Base-by-base conservation (phyloP, 139 green algal genomes). In the Chlorella sp. region DNA sequence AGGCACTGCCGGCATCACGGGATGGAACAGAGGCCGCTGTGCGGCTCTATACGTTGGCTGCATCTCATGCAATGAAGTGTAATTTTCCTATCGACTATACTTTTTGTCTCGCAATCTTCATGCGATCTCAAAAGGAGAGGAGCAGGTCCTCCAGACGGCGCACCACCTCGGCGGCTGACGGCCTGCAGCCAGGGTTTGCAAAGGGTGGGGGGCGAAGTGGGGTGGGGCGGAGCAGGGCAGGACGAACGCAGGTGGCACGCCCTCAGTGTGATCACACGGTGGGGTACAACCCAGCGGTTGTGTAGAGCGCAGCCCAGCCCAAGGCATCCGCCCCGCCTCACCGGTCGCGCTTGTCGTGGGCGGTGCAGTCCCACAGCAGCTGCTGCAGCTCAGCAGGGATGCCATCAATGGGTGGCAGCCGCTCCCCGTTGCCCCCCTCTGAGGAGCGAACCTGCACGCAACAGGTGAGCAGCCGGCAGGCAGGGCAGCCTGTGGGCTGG, bases 341-440 rank as follows among this genome's bases (percentile, higher is more conserved):
- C 78, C 60, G 76, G 40, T 28, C 14, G 40, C 36, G 78, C 24
- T 65, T 44, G 62, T 60, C 28, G 41, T 64, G 41, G 36, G 46
- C 30, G 40, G 62, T 84, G 62, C 78, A 84, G 78, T 74, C 78
- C 60, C 32, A 44, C 4, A 84, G 41, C 4, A 84, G 78, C 26
- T 60, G 40, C 32, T 70, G 78, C 30, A 48, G 64, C 26, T 30
- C 30, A 17, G 38, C 30, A 16, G 78, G 78, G 78, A 65, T 76
- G 28, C 41, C 78, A 41, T 30, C 32, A 30, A 64, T 44, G 24
- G 32, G 40, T 13, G 62, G 56, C 60, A 74, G 62, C 30, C 62
- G 28, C 46, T n/a, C 30, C 4, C 62, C 73, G 0, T 3, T 1
- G 7, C 17, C 8, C 30, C 26, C 28, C 11, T 84, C 78, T 1